Percentiles rank a stretch among this genome's conserved stretches.
Conservation (phyloP, 441 rosid genomes). For the Bocquillonia castaneifolia region DNA sequence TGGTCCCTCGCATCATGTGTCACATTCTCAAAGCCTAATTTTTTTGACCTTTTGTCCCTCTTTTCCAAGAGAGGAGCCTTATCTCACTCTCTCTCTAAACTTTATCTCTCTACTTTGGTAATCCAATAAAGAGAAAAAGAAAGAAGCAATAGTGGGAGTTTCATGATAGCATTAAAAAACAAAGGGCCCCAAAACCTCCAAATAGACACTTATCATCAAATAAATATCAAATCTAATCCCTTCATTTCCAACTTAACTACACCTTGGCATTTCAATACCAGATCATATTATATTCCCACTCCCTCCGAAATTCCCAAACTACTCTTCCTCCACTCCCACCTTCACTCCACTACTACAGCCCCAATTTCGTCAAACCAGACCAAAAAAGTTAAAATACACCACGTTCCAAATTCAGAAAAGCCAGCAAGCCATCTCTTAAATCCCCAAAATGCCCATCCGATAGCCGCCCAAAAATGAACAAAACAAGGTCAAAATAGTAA, state of each 20-base stretch:
- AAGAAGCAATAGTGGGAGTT: too few species aligned
- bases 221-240: too few species aligned
- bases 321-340: neutral
- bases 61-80: too few species aligned
- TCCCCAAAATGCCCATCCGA: slow-evolving; percentile 31
- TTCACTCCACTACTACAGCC: neutral
- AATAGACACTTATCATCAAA: too few species aligned
- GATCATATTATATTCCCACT: slow-evolving; percentile 2
- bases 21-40: neutral
- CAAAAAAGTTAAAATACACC: neutral
- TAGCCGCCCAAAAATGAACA: neutral
- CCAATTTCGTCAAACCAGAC: slow-evolving; percentile 10
- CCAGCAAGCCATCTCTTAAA: neutral
- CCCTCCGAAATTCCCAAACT: neutral
- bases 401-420: neutral
- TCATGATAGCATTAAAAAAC: too few species aligned
- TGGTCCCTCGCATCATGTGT: too few species aligned
- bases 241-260: neutral
- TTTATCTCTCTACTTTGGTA: neutral
- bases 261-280: slow-evolving; percentile 35
- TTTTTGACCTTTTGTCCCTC: too few species aligned
- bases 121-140: too few species aligned
- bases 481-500: slow-evolving; percentile 31
- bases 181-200: too few species aligned
- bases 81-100: too few species aligned